Evolutionary conservation across 345 rosid genomes (phyloP).

Genomic region (thale cress (Arabidopsis thaliana)): TAIR10.1 NC_003074.8:3019501-3020000

Average conservation of each 20-base stretch:
- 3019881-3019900: slow-evolving; percentile 5
- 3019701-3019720: slow-evolving; percentile 91
- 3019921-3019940: neutral
- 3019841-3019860: neutral
- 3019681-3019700: slow-evolving; percentile 95
- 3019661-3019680: slow-evolving; percentile 64
- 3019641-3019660: slow-evolving; percentile 3
- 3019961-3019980: slow-evolving; percentile 16
- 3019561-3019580: neutral
- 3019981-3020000: slow-evolving; percentile 7
- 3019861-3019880: slow-evolving; percentile 17
- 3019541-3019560: slow-evolving; percentile 4
- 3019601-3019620: slow-evolving; percentile 33
- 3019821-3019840: slow-evolving; percentile 86
- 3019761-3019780: slow-evolving; percentile 87
- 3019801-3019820: slow-evolving; percentile 97
- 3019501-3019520: slow-evolving; percentile 89
- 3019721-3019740: slow-evolving; percentile 92
- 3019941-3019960: slow-evolving; percentile 4
- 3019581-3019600: slow-evolving; percentile 27
- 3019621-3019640: neutral
- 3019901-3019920: slow-evolving; percentile 1
- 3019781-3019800: slow-evolving; percentile 99
- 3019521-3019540: slow-evolving; percentile 74
- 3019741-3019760: slow-evolving; percentile 89